phyloP scores from a whole-genome alignment of 2,329 filamentous ascomycete species.

The Exophiala viscosa region DNA sequence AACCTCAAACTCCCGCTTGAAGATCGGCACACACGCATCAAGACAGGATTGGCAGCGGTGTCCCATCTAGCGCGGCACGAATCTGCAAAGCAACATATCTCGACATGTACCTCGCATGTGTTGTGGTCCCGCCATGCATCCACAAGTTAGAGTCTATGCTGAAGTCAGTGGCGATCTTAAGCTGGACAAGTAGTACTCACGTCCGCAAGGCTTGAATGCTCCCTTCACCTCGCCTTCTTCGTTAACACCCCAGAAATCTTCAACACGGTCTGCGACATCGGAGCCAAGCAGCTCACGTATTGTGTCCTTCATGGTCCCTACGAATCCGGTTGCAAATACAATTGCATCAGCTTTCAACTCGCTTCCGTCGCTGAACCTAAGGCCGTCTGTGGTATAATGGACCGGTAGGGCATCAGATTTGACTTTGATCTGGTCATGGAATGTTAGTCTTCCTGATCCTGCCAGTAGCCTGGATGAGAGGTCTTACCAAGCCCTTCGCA shows the following conservation, averaged over 20 bases:
- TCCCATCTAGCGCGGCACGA: slow-evolving; percentile 32
- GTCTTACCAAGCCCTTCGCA: slow-evolving; percentile 33
- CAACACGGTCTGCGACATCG: slow-evolving; percentile 38
- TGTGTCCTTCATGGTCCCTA: slow-evolving; percentile 39
- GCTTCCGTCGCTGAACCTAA: slow-evolving; percentile 43
- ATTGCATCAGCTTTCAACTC: slow-evolving; percentile 45
- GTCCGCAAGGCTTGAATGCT: slow-evolving; percentile 38
- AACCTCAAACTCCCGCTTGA: too few relatives aligned
- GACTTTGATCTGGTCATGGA: slow-evolving; percentile 39
- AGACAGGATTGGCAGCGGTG: slow-evolving; percentile 5
- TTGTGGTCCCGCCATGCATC: slow-evolving; percentile 44
- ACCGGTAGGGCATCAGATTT: slow-evolving; percentile 38
- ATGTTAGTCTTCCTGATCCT: not conserved
- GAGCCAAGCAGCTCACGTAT: slow-evolving; percentile 40
- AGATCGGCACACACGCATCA: too few relatives aligned
- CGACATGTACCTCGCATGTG: slow-evolving; percentile 39
- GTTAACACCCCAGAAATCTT: slow-evolving; percentile 46
- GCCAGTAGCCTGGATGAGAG: not conserved
- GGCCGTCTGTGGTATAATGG: slow-evolving; percentile 37
- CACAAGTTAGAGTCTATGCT: slow-evolving; percentile 34
- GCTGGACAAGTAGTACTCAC: slow-evolving; percentile 29
- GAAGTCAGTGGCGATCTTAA: not conserved
- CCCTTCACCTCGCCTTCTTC: slow-evolving; percentile 47
- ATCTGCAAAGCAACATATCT: slow-evolving; percentile 46
- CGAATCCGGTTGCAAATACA: slow-evolving; percentile 47